phyloP scores from a whole-genome alignment of 768 basidiomycete genomes.

The Cystofilobasidium capitatum region DNA sequence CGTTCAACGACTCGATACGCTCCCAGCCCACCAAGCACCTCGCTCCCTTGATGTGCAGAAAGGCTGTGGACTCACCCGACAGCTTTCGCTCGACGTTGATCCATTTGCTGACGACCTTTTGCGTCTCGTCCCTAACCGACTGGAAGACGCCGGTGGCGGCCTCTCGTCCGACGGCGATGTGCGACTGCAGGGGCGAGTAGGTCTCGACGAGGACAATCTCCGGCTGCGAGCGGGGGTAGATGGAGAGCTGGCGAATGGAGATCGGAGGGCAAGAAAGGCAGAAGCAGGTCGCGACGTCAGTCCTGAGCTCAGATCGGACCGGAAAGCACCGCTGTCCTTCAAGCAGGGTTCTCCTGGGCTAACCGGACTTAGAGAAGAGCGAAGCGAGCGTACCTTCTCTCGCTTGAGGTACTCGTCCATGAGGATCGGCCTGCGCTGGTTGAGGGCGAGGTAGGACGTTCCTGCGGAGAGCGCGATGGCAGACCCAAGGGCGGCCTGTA shows the following conservation, averaged over 20 bases:
- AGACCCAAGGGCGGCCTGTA: neutral
- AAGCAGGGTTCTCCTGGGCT: too few relatives aligned
- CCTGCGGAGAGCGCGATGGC: conserved; percentile 1
- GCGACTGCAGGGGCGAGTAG: conserved; percentile 62
- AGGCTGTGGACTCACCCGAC: conserved; percentile 52
- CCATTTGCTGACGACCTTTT: conserved; percentile 67
- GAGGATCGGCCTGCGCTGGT: conserved; percentile 2
- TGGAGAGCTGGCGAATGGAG: conserved; percentile 17
- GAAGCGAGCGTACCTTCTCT: neutral
- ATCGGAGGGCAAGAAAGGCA: too few relatives aligned
- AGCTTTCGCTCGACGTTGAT: conserved; percentile 74
- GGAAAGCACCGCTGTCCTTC: too few relatives aligned
- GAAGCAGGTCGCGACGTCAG: too few relatives aligned
- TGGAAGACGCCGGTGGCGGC: conserved; percentile 50
- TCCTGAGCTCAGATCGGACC: too few relatives aligned
- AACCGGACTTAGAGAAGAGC: too few relatives aligned
- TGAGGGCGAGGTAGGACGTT: neutral
- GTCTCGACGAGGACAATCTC: conserved; percentile 64
- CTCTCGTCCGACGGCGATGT: conserved; percentile 62
- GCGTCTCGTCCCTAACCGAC: conserved; percentile 57
- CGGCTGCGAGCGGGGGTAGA: conserved; percentile 32
- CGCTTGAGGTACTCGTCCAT: neutral
- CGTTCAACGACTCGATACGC: too few relatives aligned
- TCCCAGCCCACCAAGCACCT: too few relatives aligned
- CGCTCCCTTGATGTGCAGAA: too few relatives aligned